These are phyloP conservation scores for Westerdykella aurantiaca DNA, from an alignment of 2,329 filamentous ascomycete species.

Conservation along the genomic window DNA sequence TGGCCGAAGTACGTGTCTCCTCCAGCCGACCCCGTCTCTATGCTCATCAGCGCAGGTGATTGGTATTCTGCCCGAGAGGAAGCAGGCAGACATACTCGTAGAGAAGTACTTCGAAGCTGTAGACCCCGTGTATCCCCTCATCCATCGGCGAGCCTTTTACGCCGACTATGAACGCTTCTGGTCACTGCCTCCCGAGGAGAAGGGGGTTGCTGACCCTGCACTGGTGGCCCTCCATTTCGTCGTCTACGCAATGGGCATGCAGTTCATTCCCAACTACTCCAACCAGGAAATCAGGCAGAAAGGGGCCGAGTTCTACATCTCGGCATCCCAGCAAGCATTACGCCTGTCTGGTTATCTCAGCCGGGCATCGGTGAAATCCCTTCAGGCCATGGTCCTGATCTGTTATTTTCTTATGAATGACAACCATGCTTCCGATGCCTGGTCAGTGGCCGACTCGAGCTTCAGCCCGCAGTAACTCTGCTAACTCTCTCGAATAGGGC, in stretches of 20 bases:
- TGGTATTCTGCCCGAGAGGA: constrained; percentile 66
- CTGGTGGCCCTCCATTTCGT: constrained; percentile 69
- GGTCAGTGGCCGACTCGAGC: constrained; percentile 33
- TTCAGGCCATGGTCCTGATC: constrained; percentile 77
- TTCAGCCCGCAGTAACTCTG: too few relatives aligned
- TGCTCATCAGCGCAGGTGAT: constrained; percentile 42
- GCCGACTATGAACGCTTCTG: constrained; percentile 75
- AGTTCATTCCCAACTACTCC: constrained; percentile 59
- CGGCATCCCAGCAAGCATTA: constrained; percentile 70
- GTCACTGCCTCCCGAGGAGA: constrained; percentile 55
- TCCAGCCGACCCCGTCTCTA: too few relatives aligned
- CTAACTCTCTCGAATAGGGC: constrained; percentile 33
- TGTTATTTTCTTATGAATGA: constrained; percentile 82
- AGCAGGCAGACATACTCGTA: constrained; percentile 65
- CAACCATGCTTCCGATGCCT: constrained; percentile 76
- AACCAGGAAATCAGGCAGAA: constrained; percentile 64
- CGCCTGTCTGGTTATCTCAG: constrained; percentile 72
- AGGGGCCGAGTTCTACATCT: constrained; percentile 69
- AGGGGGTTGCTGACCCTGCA: constrained; percentile 58
- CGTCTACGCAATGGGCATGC: constrained; percentile 71
- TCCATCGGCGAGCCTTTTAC: constrained; percentile 69
- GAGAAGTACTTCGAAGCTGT: constrained; percentile 55
- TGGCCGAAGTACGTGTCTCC: constrained; percentile 52
- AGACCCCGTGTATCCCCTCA: constrained; percentile 75
- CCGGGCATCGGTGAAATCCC: constrained; percentile 63